phyloP scores from a whole-genome alignment of 352 stramenopile genomes.

The Halophytophthora batemanensis region DNA sequence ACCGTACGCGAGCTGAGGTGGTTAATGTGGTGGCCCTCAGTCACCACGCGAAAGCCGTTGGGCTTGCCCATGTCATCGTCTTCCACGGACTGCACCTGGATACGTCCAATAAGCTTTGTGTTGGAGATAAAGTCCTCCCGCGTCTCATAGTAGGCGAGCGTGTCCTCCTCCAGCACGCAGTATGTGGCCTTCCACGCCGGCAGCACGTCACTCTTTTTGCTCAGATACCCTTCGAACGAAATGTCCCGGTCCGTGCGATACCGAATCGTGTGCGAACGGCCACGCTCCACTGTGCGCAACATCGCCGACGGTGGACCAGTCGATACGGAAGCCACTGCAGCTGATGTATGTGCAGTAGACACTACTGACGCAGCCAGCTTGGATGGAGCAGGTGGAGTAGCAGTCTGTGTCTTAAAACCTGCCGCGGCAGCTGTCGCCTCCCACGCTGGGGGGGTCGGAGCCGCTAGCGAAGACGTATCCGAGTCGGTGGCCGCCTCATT shows the following conservation, averaged over 20 bases:
- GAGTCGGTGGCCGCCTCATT: conserved; percentile 25
- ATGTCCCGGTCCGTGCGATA: conserved; percentile 69
- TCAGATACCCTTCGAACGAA: conserved; percentile 81
- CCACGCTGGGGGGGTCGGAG: conserved; percentile 10
- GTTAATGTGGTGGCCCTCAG: conserved; percentile 63
- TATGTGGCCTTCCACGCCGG: conserved; percentile 71
- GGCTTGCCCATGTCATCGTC: conserved; percentile 65
- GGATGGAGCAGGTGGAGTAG: neutral
- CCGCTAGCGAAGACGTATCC: conserved; percentile 19
- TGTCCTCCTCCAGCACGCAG: conserved; percentile 76
- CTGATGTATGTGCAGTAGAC: conserved; percentile 9
- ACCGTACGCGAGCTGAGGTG: conserved; percentile 71
- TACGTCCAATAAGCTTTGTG: conserved; percentile 69
- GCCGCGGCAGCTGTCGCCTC: conserved; percentile 14
- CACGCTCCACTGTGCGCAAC: conserved; percentile 21
- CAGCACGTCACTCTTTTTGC: conserved; percentile 80
- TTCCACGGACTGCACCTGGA: conserved; percentile 65
- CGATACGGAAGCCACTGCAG: neutral
- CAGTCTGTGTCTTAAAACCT: neutral
- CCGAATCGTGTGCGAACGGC: conserved; percentile 59
- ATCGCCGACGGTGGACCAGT: conserved; percentile 2
- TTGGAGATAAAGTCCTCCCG: conserved; percentile 83
- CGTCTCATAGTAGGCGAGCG: conserved; percentile 75
- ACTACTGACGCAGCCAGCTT: conserved; percentile 9
- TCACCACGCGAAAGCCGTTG: conserved; percentile 64